phyloP scores from a whole-genome alignment of 1,284 basidiomycete species.

The Grifola frondosa region DNA sequence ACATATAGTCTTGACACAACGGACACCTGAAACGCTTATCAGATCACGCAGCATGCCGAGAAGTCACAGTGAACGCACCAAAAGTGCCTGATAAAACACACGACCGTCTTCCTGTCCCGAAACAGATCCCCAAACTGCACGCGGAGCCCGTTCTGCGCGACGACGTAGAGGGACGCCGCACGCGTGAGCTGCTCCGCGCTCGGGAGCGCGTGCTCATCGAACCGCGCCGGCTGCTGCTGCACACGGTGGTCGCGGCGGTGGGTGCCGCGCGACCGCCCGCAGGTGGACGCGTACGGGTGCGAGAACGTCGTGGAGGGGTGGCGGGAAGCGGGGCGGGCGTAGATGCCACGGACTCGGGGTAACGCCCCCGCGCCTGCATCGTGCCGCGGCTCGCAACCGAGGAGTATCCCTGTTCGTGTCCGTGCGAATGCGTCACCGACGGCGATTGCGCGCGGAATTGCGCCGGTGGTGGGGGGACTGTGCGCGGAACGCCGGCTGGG shows the following conservation, averaged over 20 bases:
- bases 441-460: conserved; percentile 4
- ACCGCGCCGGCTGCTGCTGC: conserved; percentile 12
- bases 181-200: conserved; percentile 51
- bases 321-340: conserved; percentile 16
- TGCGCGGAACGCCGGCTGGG: conserved; percentile 11
- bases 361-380: conserved; percentile 4
- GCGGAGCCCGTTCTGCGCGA: conserved; percentile 64
- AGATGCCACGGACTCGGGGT: conserved; percentile 16
- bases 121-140: conserved; percentile 76
- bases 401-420: background rate
- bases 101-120: conserved; percentile 61
- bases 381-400: conserved; percentile 7
- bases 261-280: background rate
- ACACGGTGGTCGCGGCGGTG: conserved; percentile 6
- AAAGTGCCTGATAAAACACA: conserved; percentile 77
- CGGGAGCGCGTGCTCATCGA: conserved; percentile 37
- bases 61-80: conserved; percentile 40
- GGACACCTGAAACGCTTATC: conserved; percentile 52
- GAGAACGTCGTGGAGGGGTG: conserved; percentile 17
- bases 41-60: conserved; percentile 1
- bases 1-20: conserved; percentile 83
- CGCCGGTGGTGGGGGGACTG: conserved; percentile 7
- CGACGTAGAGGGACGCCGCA: conserved; percentile 62
- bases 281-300: conserved; percentile 8
- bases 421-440: background rate